Percentiles rank a stretch among this genome's conserved stretches.
These are phyloP conservation scores for Fomitopsis palustris DNA, from an alignment of 1,284 basidiomycete genomes.

Conservation along the genomic window DNA sequence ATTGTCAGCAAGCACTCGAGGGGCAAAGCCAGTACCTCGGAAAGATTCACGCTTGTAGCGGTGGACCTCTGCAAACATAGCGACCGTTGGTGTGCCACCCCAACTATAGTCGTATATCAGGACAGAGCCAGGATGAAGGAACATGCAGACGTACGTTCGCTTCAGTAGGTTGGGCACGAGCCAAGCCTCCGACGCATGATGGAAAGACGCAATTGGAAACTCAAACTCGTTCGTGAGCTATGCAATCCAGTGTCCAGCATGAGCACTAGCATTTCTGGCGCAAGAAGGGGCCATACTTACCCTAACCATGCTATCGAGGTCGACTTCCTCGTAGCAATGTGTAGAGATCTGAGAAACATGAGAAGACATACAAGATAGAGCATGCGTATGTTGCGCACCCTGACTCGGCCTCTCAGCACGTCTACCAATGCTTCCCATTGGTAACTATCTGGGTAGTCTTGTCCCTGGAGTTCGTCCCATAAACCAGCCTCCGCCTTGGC, in stretches of 20 bases:
- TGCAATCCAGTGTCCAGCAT: background rate
- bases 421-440: slow-evolving; percentile 88
- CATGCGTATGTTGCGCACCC: slow-evolving; percentile 35
- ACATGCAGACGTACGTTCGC: slow-evolving; percentile 46
- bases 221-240: slow-evolving; percentile 77
- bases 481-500: slow-evolving; percentile 49
- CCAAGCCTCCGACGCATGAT: slow-evolving; percentile 86
- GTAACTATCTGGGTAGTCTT: slow-evolving; percentile 75
- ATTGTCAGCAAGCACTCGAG: slow-evolving; percentile 33
- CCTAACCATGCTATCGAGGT: slow-evolving; percentile 55
- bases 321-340: slow-evolving; percentile 53
- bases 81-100: slow-evolving; percentile 61
- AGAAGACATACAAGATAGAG: background rate
- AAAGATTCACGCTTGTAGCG: slow-evolving; percentile 85
- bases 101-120: slow-evolving; percentile 25
- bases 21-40: slow-evolving; percentile 80
- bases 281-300: slow-evolving; percentile 35
- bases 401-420: slow-evolving; percentile 76
- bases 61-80: slow-evolving; percentile 52
- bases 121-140: background rate
- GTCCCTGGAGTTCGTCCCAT: slow-evolving; percentile 49
- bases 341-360: slow-evolving; percentile 56
- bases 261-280: background rate
- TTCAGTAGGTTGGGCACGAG: slow-evolving; percentile 80
- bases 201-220: slow-evolving; percentile 79